A percentile compares a stretch with the other conserved stretches of the same genome.
Conservation (phyloP, 2,329 filamentous ascomycete genomes). For the Didymella glomerata region DNA sequence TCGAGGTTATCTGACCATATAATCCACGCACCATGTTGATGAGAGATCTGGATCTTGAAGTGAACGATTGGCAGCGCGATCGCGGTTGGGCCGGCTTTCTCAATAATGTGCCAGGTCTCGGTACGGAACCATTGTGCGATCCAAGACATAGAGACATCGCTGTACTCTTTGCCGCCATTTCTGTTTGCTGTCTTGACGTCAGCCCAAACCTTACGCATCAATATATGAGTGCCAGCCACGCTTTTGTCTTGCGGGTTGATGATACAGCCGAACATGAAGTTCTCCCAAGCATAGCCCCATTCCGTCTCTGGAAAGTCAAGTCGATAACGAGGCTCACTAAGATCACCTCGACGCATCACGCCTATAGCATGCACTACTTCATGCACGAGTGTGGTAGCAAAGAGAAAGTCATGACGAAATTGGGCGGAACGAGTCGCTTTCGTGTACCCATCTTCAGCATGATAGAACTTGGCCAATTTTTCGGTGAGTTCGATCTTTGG, state of each 20-base stretch:
- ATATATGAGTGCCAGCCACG: constrained; percentile 27
- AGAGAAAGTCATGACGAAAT: constrained; percentile 48
- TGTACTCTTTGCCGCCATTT: constrained; percentile 42
- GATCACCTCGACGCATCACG: constrained; percentile 41
- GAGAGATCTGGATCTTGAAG: constrained; percentile 37
- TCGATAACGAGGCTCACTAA: constrained; percentile 39
- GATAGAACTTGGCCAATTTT: constrained; percentile 32
- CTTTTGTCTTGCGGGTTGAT: constrained; percentile 43
- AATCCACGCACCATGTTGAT: constrained; percentile 26
- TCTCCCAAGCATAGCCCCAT: constrained; percentile 50
- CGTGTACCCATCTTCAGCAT: constrained; percentile 29
- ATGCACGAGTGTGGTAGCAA: constrained; percentile 44
- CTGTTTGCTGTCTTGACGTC: constrained; percentile 19
- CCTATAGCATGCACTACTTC: constrained; percentile 49
- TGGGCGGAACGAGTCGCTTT: constrained; percentile 36
- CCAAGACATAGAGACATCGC: constrained; percentile 45
- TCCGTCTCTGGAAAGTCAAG: constrained; percentile 40
- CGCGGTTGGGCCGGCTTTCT: constrained; percentile 30
- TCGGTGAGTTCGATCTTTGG: constrained; percentile 38
- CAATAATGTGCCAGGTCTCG: constrained; percentile 42
- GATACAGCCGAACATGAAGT: constrained; percentile 47
- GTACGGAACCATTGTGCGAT: constrained; percentile 49
- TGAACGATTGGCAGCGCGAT: constrained; percentile 32
- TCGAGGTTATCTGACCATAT: constrained; percentile 27
- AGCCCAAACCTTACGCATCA: constrained; percentile 45